Evolutionary conservation across 352 stramenopile genomes (phyloP), one percentile per base, ranked within the genome.

Genomic region (Pythium volutum): DNA sequence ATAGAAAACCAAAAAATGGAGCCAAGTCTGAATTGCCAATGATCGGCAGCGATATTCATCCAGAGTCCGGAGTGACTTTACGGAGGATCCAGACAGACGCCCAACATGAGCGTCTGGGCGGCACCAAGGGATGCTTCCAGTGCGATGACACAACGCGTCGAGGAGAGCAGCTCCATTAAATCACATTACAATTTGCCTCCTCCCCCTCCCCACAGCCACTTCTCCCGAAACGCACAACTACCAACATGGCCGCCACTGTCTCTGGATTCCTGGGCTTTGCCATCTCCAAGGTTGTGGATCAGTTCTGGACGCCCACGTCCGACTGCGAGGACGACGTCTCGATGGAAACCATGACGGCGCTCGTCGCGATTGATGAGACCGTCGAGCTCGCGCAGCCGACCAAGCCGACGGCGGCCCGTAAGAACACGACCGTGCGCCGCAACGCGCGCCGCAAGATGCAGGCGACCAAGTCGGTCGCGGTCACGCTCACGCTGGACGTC

Each of bases 261-360:
- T 70, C 63, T 25, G 63, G 56, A 62, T 70, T 70, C 63, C 38
- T 70, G 27, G 63, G 52, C 36, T 65, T 70, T 38, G 63, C 63
- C 15, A 51, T 70, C 50, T 59, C 63, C 51, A 65, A 65, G 55
- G 63, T 70, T 34, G 63, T 70, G 16, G 63, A 70, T 20, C 63
- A 70, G 51, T 65, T 70, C 63, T 70, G 55, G 56, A 65, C 43
- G 42, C 54, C 53, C 0, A 10, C 55, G 4, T 26, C 62, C 22
- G 55, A 49, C 16, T 20, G 34, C 53, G 62, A 69, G 38, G 10
- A 27, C 23, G 33, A 43, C 10, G 22, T 15, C 6, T 20, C 14
- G 12, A n/a, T 18, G 27, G 41, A 33, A 6, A 22, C 22, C 20
- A 60, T 1, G 27, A 43, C 1, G 14, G 22, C 22, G 9, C 16